A percentile compares a stretch with the other conserved stretches of the same genome.
Evolutionary conservation across 345 rosid genomes (phyloP).

Genomic region (Streptanthus diversifolius): DNA sequence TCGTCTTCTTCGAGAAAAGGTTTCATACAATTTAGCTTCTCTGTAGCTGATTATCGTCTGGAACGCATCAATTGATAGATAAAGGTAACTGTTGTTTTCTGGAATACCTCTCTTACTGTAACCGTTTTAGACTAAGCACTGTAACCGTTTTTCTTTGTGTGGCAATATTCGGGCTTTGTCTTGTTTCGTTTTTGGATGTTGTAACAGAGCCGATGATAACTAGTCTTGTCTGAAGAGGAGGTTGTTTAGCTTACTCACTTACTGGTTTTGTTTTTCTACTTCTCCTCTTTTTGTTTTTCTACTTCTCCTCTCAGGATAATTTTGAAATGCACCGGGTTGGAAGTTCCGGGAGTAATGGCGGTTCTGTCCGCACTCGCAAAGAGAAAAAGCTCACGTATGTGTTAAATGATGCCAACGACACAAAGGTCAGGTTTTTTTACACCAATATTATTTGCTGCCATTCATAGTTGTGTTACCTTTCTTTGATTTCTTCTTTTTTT

Average conservation of each 20-base stretch:
- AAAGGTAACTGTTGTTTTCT: not conserved
- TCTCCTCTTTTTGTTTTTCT: not conserved
- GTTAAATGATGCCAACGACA: conserved; percentile 65
- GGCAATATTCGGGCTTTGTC: not conserved
- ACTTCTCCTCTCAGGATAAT: conserved; percentile 30
- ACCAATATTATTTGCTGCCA: not conserved
- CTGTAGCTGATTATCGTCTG: not conserved
- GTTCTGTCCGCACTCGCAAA: conserved; percentile 87
- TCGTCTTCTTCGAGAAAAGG: not conserved
- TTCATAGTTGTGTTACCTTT: not conserved
- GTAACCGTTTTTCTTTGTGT: not conserved
- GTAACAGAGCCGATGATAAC: not conserved
- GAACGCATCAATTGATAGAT: not conserved
- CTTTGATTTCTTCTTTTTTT: not conserved
- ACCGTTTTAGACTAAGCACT: not conserved
- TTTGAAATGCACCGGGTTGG: conserved; percentile 97
- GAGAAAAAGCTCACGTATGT: conserved; percentile 96
- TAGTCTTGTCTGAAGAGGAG: not conserved
- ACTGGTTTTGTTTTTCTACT: not conserved
- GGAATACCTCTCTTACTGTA: not conserved
- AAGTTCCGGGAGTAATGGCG: conserved; percentile 84
- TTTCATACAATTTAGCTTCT: not conserved
- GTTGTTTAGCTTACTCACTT: not conserved
- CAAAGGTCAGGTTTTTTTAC: conserved; percentile 52
- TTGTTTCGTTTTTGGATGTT: conserved; percentile 13